phyloP scores from a whole-genome alignment of 345 rosid genomes.

The Citrus reticulata region DNA sequence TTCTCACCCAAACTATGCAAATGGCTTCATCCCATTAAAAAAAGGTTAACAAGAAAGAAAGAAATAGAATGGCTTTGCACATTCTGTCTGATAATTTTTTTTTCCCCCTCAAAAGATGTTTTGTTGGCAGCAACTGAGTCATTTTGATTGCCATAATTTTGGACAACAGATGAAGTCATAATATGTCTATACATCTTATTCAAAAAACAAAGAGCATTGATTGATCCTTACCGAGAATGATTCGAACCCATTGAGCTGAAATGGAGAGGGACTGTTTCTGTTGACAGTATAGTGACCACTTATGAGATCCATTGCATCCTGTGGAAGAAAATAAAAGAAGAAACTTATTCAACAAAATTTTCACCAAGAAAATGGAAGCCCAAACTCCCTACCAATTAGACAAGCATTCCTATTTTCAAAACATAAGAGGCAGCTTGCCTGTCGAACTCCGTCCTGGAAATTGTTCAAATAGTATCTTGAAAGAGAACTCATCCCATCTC shows the following conservation, averaged over 20 bases:
- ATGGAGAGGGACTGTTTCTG: conserved; percentile 63
- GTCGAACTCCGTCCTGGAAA: conserved; percentile 94
- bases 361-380: not conserved
- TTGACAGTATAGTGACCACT: conserved; percentile 80
- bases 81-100: not conserved
- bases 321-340: conserved; percentile 4
- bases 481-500: conserved; percentile 87
- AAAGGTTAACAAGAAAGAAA: not conserved
- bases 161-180: not conserved
- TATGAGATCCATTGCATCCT: conserved; percentile 95
- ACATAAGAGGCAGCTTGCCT: conserved; percentile 49
- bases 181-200: not conserved
- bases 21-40: not conserved
- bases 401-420: not conserved
- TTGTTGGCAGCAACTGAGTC: not conserved
- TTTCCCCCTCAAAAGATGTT: not conserved
- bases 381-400: not conserved
- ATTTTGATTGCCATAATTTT: not conserved
- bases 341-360: not conserved
- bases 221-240: conserved; percentile 58
- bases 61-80: not conserved
- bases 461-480: conserved; percentile 93
- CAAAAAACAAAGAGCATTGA: not conserved
- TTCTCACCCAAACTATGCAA: not conserved
- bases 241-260: conserved; percentile 68